A percentile compares a stretch with the other conserved stretches of the same genome.
phyloP scores from a whole-genome alignment of 352 stramenopile genomes.

The Plasmopara muralis region DNA sequence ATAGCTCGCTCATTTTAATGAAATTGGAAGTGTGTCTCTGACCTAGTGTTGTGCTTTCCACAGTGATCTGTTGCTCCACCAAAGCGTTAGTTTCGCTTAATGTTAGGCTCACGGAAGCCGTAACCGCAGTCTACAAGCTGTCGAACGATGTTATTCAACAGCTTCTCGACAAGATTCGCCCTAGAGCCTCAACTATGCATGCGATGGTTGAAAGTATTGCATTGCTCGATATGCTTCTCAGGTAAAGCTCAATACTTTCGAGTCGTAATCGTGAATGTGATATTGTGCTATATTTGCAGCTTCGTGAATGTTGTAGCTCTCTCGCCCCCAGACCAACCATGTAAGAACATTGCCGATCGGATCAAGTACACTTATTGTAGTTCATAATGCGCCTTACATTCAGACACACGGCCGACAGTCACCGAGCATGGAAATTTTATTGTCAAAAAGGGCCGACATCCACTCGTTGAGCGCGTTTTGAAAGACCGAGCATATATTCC shows the following conservation, averaged over 20 bases:
- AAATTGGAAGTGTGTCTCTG: constrained; percentile 1
- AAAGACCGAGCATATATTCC: constrained; percentile 72
- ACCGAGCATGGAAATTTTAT: constrained; percentile 62
- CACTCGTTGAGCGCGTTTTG: constrained; percentile 61
- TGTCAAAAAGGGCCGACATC: constrained; percentile 78
- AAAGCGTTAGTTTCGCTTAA: constrained; percentile 84
- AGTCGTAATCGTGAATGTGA: background rate
- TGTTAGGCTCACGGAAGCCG: constrained; percentile 67
- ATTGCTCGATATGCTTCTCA: constrained; percentile 90
- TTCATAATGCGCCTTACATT: background rate
- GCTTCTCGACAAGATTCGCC: constrained; percentile 72
- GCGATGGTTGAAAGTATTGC: constrained; percentile 84
- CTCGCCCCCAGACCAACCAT: constrained; percentile 65
- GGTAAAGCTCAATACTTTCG: constrained; percentile 25
- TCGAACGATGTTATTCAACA: constrained; percentile 83
- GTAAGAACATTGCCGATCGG: constrained; percentile 18
- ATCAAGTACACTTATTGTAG: too few species aligned
- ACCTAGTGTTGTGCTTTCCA: constrained; percentile 12
- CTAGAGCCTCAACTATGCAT: constrained; percentile 69
- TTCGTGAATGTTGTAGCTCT: constrained; percentile 86
- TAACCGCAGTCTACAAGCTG: constrained; percentile 83
- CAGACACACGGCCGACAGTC: constrained; percentile 67
- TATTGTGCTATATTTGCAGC: constrained; percentile 21
- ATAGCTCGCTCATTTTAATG: background rate
- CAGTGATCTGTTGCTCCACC: constrained; percentile 83